Evolutionary conservation across 1,284 basidiomycete species (phyloP).

Genomic region (Ustilago bromivora): DNA sequence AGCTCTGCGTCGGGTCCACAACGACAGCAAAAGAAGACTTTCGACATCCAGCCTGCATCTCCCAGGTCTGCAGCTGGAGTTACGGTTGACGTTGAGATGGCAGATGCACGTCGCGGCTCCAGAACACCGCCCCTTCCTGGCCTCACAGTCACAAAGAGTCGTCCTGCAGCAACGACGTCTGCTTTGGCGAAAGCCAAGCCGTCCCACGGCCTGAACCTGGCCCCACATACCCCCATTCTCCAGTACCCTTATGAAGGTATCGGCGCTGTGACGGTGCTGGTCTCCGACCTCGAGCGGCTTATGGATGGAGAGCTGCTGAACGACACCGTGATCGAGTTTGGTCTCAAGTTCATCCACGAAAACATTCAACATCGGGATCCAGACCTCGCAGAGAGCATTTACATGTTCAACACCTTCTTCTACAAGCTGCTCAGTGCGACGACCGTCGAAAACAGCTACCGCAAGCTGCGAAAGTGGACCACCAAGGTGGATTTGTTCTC

Average conservation of each 20-base stretch:
- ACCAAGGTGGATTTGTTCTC: constrained; percentile 85
- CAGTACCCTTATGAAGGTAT: constrained; percentile 55
- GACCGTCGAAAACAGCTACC: constrained; percentile 75
- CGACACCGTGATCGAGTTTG: constrained; percentile 95
- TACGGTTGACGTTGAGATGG: constrained; percentile 14
- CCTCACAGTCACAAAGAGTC: constrained; percentile 12
- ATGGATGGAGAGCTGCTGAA: constrained; percentile 75
- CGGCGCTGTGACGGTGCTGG: constrained; percentile 53
- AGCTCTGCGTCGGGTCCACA: background rate
- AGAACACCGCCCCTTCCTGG: constrained; percentile 7
- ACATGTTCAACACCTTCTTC: constrained; percentile 97
- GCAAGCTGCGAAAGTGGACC: constrained; percentile 93
- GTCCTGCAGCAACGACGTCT: background rate
- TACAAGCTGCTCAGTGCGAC: constrained; percentile 86
- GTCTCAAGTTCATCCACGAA: constrained; percentile 79
- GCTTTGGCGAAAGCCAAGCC: constrained; percentile 9
- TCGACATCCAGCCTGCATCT: constrained; percentile 33
- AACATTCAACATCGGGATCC: constrained; percentile 71
- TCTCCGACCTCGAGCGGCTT: constrained; percentile 54
- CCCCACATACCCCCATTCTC: constrained; percentile 32
- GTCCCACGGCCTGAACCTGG: background rate
- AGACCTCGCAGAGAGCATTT: constrained; percentile 78
- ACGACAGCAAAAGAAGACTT: constrained; percentile 19
- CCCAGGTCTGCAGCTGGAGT: constrained; percentile 11
- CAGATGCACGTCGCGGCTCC: background rate